phyloP scores from a whole-genome alignment of 2,329 filamentous ascomycete genomes.

The Fusarium sp. region DNA sequence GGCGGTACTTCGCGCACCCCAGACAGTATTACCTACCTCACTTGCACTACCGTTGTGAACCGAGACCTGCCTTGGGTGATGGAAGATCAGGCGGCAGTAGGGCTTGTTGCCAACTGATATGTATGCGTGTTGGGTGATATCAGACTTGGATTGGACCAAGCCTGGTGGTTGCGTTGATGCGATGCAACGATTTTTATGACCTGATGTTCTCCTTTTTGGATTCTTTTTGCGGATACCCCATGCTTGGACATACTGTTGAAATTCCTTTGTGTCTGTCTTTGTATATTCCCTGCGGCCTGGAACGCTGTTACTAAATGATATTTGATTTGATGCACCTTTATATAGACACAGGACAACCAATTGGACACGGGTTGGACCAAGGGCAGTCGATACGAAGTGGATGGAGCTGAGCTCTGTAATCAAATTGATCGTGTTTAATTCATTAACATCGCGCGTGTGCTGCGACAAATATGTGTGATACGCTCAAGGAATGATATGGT shows the following conservation, averaged over 20 bases:
- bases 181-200: slow-evolving; percentile 45
- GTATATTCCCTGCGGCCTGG: slow-evolving; percentile 29
- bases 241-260: slow-evolving; percentile 40
- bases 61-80: slow-evolving; percentile 65
- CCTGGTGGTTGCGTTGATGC: slow-evolving; percentile 32
- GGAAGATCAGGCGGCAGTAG: slow-evolving; percentile 50
- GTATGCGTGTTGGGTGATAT: slow-evolving; percentile 7
- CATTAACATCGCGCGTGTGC: not conserved
- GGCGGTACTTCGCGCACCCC: slow-evolving; percentile 56
- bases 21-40: slow-evolving; percentile 63
- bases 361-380: slow-evolving; percentile 16
- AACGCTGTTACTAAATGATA: slow-evolving; percentile 18
- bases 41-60: slow-evolving; percentile 63
- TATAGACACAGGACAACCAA: slow-evolving; percentile 29
- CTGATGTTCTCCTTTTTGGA: slow-evolving; percentile 38
- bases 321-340: slow-evolving; percentile 17
- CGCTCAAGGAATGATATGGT: slow-evolving; percentile 29
- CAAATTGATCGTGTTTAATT: slow-evolving; percentile 18
- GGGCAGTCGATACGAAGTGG: slow-evolving; percentile 12
- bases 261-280: slow-evolving; percentile 35
- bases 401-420: slow-evolving; percentile 35
- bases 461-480: not conserved
- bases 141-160: slow-evolving; percentile 11
- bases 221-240: slow-evolving; percentile 46
- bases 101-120: slow-evolving; percentile 28